Conservation (phyloP, 208 protist species). For the Acanthamoeba divionensis region DNA sequence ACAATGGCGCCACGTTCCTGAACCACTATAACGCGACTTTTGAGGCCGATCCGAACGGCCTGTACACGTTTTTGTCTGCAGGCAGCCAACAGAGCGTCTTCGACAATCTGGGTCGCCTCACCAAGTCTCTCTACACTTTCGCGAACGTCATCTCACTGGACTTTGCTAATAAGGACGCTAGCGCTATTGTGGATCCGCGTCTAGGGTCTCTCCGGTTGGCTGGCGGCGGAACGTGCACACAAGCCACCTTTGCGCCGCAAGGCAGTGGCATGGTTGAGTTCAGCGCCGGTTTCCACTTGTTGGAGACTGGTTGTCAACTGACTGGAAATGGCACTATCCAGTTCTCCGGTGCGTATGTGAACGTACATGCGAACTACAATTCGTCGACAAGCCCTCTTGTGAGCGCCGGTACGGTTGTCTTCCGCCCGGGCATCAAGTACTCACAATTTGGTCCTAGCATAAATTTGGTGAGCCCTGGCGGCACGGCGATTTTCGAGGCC, state of each 20-base stretch:
- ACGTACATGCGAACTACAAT: no score
- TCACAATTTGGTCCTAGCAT: not conserved
- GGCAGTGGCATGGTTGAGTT: not conserved
- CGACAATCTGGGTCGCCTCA: not conserved
- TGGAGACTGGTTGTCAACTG: not conserved
- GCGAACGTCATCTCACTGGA: not conserved
- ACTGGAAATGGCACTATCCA: not conserved
- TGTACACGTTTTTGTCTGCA: not conserved
- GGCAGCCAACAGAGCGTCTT: conserved; percentile 25
- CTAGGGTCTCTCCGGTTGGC: not conserved
- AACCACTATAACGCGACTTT: conserved; percentile 49
- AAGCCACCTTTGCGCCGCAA: not conserved
- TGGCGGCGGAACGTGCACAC: conserved; percentile 1
- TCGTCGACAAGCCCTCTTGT: conserved; percentile 24
- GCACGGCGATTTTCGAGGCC: conserved; percentile 14
- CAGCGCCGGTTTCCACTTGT: not conserved
- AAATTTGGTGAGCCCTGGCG: not conserved
- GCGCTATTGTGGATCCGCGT: not conserved
- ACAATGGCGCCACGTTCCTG: not conserved
- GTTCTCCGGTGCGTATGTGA: no score
- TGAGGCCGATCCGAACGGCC: not conserved
- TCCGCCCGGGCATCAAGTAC: not conserved
- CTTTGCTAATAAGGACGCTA: not conserved
- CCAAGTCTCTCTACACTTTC: not conserved
- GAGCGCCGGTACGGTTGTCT: conserved; percentile 15